Evolutionary conservation across 805 yeast genomes (phyloP).

Genomic region (Komagataella populi): DNA sequence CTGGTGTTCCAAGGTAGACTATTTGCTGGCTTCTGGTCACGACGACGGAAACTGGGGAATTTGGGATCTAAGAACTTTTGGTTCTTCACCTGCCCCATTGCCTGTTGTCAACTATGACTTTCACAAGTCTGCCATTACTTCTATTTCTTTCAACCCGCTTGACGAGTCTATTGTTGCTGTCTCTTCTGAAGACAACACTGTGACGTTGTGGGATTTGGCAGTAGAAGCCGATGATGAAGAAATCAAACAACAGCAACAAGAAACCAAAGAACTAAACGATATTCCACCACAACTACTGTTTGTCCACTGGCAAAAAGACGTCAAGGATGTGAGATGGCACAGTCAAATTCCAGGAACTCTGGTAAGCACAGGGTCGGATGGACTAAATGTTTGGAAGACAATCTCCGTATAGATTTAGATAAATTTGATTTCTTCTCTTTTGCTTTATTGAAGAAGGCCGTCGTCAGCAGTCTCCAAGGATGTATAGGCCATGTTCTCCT

Average conservation of each 20-base stretch:
- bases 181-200: conserved; percentile 93
- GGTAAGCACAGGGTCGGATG: conserved; percentile 91
- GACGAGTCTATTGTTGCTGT: conserved; percentile 96
- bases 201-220: conserved; percentile 94
- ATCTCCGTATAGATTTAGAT: conserved; percentile 54
- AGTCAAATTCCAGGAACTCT: conserved; percentile 92
- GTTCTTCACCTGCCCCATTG: conserved; percentile 29
- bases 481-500: conserved; percentile 5
- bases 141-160: conserved; percentile 86
- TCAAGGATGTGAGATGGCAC: conserved; percentile 97
- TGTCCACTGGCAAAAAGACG: conserved; percentile 97
- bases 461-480: neutral
- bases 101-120: conserved; percentile 94
- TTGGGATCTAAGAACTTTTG: conserved; percentile 88
- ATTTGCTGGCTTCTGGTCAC: conserved; percentile 87
- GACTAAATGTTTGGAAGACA: conserved; percentile 91
- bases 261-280: conserved; percentile 66
- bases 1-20: conserved; percentile 83
- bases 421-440: neutral
- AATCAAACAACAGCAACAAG: conserved; percentile 71
- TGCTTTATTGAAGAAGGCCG: neutral
- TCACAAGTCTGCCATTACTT: conserved; percentile 88
- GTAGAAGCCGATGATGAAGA: conserved; percentile 99
- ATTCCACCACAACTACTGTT: conserved; percentile 93
- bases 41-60: conserved; percentile 97